A percentile compares a stretch with the other conserved stretches of the same genome.
Evolutionary conservation across 2,329 filamentous ascomycete genomes (phyloP).

Genomic region (Microsporum ferrugineum): DNA sequence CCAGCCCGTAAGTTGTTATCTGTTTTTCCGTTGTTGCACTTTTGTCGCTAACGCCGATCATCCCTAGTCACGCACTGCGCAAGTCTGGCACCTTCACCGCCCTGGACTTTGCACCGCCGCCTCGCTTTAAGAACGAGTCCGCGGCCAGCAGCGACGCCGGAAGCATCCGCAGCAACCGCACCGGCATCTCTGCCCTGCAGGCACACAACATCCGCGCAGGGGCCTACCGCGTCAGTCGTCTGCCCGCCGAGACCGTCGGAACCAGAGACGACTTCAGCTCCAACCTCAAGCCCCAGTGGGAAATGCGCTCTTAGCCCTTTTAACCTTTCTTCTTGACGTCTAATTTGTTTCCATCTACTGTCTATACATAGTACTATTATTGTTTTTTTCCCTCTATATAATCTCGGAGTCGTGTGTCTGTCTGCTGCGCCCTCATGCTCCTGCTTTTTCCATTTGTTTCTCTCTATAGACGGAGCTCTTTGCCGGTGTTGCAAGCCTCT

Average conservation of each 20-base stretch:
- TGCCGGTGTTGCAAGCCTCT: not conserved
- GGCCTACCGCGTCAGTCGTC: slow-evolving; percentile 73
- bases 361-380: not conserved
- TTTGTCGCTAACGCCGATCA: not conserved
- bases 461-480: not conserved
- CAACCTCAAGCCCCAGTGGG: slow-evolving; percentile 48
- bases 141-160: slow-evolving; percentile 32
- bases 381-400: not conserved
- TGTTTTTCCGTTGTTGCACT: not conserved
- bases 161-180: slow-evolving; percentile 56
- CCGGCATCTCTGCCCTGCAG: slow-evolving; percentile 62
- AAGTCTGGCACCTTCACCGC: slow-evolving; percentile 40
- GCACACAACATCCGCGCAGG: slow-evolving; percentile 63
- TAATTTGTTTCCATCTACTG: slow-evolving; percentile 6
- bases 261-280: slow-evolving; percentile 55
- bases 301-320: slow-evolving; percentile 29
- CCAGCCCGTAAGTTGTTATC: slow-evolving; percentile 66
- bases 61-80: slow-evolving; percentile 34
- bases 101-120: slow-evolving; percentile 40
- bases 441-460: not conserved
- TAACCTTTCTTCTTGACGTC: not conserved
- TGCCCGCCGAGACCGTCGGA: slow-evolving; percentile 72
- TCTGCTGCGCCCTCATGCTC: not conserved
- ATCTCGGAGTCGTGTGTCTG: not conserved
- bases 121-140: slow-evolving; percentile 35